Base-by-base conservation (phyloP, 139 green algal species). In the Volvox africanus region DNA sequence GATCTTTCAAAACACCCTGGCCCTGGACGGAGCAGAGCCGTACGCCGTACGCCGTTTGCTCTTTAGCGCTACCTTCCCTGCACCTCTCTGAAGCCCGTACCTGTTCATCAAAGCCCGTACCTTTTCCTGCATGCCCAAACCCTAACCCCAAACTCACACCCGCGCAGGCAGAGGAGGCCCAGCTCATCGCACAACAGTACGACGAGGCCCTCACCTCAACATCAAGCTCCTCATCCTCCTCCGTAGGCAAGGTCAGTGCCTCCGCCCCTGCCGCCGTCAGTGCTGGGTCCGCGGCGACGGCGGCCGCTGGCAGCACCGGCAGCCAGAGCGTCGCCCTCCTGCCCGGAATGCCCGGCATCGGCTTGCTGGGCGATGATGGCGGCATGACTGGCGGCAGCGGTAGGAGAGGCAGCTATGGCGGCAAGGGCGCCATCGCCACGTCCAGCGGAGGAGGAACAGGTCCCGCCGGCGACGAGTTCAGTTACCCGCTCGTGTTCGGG, bases 401-500 rank as follows among this genome's bases (percentile, higher is more conserved):
- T 35, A 30, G 73, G 22, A 16, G n/a, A 28, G 35, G 61, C 61
- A 16, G 30, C 61, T 30, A 1, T 30, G 32, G 32, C 21, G 73
- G 67, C 67, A 75, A 75, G 3, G 67, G 67, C 67, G 11, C 67
- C 21, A 28, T 12, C 65, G 21, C 65, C 65, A 30, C 65, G 9
- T 73, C 65, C 65, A 5, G 65, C 24, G 37, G 30, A 76, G 33
- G 32, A 30, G 82, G 36, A 9, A 28, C 19, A 0, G 61, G 24
- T 14, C 30, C 32, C 2, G 24, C 6, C 0, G 68, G 1, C 5
- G 85, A 89, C 44, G 85, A 89, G 85, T 89, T 82, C 69, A 5
- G 21, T 68, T 89, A 89, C 28, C 85, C 85, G 69, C 85, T 89
- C 17, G 85, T 82, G 68, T 89, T 82, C 28, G 44, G 85, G 5